Evolutionary conservation across 352 stramenopile genomes (phyloP).

Genomic region (Globisporangium viniferum): DNA sequence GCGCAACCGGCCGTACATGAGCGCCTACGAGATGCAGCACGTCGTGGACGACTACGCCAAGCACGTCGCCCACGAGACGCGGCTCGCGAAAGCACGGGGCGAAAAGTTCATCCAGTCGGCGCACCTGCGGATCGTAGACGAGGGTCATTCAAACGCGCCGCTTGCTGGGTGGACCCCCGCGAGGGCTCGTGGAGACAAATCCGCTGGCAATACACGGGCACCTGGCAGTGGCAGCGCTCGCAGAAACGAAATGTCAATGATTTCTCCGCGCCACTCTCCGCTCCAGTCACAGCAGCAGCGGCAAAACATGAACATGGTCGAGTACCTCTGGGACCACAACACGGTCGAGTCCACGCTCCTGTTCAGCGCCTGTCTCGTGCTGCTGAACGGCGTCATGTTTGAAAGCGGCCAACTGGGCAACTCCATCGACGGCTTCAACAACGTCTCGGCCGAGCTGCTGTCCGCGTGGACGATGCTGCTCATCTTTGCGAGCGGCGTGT

Average conservation of each 20-base stretch:
- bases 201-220: neutral
- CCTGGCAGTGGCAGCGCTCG: neutral
- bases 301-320: conserved; percentile 42
- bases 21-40: conserved; percentile 48
- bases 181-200: neutral
- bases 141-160: conserved; percentile 7
- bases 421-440: conserved; percentile 36
- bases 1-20: conserved; percentile 76
- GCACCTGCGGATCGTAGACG: conserved; percentile 38
- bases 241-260: conserved; percentile 3
- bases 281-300: conserved; percentile 15
- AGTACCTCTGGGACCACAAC: conserved; percentile 80
- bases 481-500: conserved; percentile 50
- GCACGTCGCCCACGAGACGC: conserved; percentile 44
- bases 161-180: conserved; percentile 27
- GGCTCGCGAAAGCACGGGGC: conserved; percentile 47
- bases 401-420: conserved; percentile 56
- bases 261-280: conserved; percentile 8
- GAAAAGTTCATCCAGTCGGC: conserved; percentile 52
- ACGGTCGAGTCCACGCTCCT: conserved; percentile 70
- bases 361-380: conserved; percentile 63
- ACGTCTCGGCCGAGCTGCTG: conserved; percentile 45
- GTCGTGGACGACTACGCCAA: conserved; percentile 60
- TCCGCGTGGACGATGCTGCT: conserved; percentile 50
- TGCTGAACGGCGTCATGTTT: conserved; percentile 67